These are phyloP conservation scores for Dictyostelium firmibasis DNA, from an alignment of 78 protist genomes.

Conservation along the genomic window DNA sequence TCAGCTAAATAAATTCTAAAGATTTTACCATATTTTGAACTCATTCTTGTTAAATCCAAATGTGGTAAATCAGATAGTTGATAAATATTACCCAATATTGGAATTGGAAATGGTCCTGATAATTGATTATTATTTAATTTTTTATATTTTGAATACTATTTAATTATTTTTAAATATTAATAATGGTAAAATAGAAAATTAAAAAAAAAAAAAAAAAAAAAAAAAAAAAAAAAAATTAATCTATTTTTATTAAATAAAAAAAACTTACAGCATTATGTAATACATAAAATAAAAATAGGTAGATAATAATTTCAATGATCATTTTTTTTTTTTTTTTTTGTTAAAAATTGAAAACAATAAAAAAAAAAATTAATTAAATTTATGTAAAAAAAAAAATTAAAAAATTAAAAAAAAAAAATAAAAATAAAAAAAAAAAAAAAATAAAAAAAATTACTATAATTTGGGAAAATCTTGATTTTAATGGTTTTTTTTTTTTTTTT, in stretches of 20 bases:
- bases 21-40: not conserved
- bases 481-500: too few species aligned
- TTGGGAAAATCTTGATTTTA: too few species aligned
- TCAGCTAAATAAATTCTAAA: slow-evolving; percentile 44
- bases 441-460: too few species aligned
- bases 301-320: not conserved
- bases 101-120: not conserved
- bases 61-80: slow-evolving; percentile 13
- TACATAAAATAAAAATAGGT: not conserved
- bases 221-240: too few species aligned
- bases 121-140: not conserved
- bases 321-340: not conserved
- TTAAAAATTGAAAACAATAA: not conserved
- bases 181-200: not conserved
- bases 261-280: not conserved
- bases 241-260: too few species aligned
- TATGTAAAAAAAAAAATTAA: too few species aligned
- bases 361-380: not conserved
- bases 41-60: not conserved
- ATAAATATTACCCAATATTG: slow-evolving; percentile 12
- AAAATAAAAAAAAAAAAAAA: too few species aligned
- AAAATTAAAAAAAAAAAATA: too few species aligned
- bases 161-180: too few species aligned
- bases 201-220: not conserved
- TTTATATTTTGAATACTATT: not conserved